phyloP scores from a whole-genome alignment of 768 basidiomycete genomes.

The Tricholoma bakamatsutake region DNA sequence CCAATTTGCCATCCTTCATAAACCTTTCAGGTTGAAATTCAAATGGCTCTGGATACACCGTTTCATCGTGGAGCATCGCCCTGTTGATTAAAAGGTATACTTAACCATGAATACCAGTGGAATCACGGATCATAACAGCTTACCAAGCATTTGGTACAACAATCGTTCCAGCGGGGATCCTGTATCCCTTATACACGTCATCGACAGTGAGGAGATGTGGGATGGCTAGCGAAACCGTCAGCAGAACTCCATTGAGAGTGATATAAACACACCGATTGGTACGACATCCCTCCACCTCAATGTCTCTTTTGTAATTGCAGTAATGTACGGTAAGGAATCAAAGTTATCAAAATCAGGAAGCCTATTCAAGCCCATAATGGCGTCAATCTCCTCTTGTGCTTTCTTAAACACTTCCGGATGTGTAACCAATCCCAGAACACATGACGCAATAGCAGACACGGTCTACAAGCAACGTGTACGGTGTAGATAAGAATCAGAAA shows the following conservation, averaged over 20 bases:
- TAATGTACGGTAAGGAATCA: too few relatives aligned
- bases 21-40: slow-evolving; percentile 13
- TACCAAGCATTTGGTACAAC: not conserved
- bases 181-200: slow-evolving; percentile 30
- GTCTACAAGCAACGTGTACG: slow-evolving; percentile 17
- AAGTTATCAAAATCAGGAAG: too few relatives aligned
- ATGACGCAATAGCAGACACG: slow-evolving; percentile 12
- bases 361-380: too few relatives aligned
- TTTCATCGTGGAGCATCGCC: slow-evolving; percentile 13
- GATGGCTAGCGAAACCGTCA: too few relatives aligned
- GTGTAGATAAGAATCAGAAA: too few relatives aligned
- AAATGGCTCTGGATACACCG: slow-evolving; percentile 12
- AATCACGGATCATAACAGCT: too few relatives aligned
- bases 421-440: slow-evolving; percentile 1
- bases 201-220: slow-evolving; percentile 10
- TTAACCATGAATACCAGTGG: slow-evolving; percentile 3
- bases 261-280: slow-evolving; percentile 16
- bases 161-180: slow-evolving; percentile 27
- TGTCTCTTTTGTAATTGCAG: slow-evolving; percentile 22
- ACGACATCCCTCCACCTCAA: slow-evolving; percentile 23
- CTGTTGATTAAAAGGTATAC: not conserved
- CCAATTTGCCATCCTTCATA: not conserved
- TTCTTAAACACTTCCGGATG: slow-evolving; percentile 22
- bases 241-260: slow-evolving; percentile 16
- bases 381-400: slow-evolving; percentile 15